Conservation (phyloP, 2,329 filamentous ascomycete species). For the Nemania sp. region DNA sequence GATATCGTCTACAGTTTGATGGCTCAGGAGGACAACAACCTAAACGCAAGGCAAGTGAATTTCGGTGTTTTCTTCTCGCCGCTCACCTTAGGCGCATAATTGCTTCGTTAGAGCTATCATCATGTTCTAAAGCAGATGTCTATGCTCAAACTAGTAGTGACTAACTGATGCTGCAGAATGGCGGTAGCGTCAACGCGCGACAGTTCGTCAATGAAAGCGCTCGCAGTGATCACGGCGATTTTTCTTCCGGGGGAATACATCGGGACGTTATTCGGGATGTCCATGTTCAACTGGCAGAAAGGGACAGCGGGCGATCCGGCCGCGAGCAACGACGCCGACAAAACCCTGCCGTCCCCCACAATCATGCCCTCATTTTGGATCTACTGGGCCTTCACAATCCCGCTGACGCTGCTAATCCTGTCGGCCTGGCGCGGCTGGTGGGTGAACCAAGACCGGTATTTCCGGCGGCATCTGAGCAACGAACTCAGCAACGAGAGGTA, state of each 20-base stretch:
- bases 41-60: slow-evolving; percentile 56
- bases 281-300: slow-evolving; percentile 59
- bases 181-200: slow-evolving; percentile 82
- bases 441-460: slow-evolving; percentile 61
- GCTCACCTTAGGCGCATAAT: too few relatives aligned
- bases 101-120: too few relatives aligned
- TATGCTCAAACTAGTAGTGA: not conserved
- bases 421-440: slow-evolving; percentile 60
- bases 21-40: slow-evolving; percentile 62
- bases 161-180: slow-evolving; percentile 47
- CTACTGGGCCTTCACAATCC: slow-evolving; percentile 60
- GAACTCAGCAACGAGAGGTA: slow-evolving; percentile 62
- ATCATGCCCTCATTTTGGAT: slow-evolving; percentile 60
- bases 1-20: slow-evolving; percentile 57
- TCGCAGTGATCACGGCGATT: slow-evolving; percentile 62
- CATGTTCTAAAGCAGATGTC: too few relatives aligned
- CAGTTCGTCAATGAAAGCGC: slow-evolving; percentile 61
- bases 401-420: slow-evolving; percentile 58
- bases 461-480: slow-evolving; percentile 58
- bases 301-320: slow-evolving; percentile 49
- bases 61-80: not conserved
- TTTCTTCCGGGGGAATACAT: slow-evolving; percentile 62
- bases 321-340: slow-evolving; percentile 49
- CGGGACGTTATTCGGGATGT: slow-evolving; percentile 60
- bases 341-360: slow-evolving; percentile 48